Conservation (phyloP, 768 basidiomycete genomes). For the Agrocybe pediades region DNA sequence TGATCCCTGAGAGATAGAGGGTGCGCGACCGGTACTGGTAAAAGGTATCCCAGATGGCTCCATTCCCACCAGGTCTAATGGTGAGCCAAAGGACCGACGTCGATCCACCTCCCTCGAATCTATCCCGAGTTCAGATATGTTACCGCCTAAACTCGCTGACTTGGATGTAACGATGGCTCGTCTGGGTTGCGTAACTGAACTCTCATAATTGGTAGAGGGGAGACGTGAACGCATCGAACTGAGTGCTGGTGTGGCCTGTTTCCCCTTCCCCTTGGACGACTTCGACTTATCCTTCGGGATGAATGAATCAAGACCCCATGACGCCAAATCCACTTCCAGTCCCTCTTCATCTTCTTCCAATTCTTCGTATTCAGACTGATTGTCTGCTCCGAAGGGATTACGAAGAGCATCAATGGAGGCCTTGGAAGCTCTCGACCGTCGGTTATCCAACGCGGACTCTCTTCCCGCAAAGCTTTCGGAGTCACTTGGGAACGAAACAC, state of each 20-base stretch:
- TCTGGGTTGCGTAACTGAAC: slow-evolving; percentile 29
- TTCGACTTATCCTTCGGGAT: slow-evolving; percentile 67
- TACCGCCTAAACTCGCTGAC: slow-evolving; percentile 66
- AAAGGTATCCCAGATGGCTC: slow-evolving; percentile 40
- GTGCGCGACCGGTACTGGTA: slow-evolving; percentile 37
- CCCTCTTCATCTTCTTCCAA: slow-evolving; percentile 51
- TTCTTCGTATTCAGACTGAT: slow-evolving; percentile 55
- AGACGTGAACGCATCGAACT: slow-evolving; percentile 44
- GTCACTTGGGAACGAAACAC: slow-evolving; percentile 68
- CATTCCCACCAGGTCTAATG: slow-evolving; percentile 53
- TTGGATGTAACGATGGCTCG: slow-evolving; percentile 47
- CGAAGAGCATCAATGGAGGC: slow-evolving; percentile 64
- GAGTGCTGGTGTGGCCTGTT: slow-evolving; percentile 39
- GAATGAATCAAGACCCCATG: slow-evolving; percentile 83
- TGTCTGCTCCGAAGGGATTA: slow-evolving; percentile 76
- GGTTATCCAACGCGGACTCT: slow-evolving; percentile 49
- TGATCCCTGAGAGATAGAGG: slow-evolving; percentile 49
- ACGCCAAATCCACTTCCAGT: slow-evolving; percentile 77
- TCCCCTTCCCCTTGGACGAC: slow-evolving; percentile 42
- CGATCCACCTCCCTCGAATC: slow-evolving; percentile 29
- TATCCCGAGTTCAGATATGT: slow-evolving; percentile 48
- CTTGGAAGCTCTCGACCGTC: slow-evolving; percentile 55
- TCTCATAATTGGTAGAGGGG: slow-evolving; percentile 43
- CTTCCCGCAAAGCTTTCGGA: slow-evolving; percentile 44
- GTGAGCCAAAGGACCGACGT: slow-evolving; percentile 59